These are phyloP conservation scores for Monosporascus ibericus DNA, from an alignment of 2,329 filamentous ascomycete species.

Conservation along the genomic window DNA sequence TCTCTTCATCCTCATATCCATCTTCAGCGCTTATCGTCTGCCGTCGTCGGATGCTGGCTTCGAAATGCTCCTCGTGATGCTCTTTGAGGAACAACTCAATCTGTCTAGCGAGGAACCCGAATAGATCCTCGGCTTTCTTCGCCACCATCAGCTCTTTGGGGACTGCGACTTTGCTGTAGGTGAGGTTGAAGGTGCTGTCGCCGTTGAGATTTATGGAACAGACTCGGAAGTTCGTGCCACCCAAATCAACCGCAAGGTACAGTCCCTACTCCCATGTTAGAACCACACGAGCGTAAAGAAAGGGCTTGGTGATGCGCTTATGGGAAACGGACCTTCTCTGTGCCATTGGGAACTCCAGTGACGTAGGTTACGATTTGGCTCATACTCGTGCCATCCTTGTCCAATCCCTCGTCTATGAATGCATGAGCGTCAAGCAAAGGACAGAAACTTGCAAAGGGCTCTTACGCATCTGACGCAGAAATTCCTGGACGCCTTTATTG, in stretches of 20 bases:
- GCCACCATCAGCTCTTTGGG: slow-evolving; percentile 87
- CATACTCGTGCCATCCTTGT: slow-evolving; percentile 71
- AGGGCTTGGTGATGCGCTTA: neutral
- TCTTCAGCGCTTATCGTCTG: slow-evolving; percentile 52
- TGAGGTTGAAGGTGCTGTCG: slow-evolving; percentile 90
- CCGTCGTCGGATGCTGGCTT: slow-evolving; percentile 60
- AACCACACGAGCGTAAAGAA: neutral
- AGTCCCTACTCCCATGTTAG: slow-evolving; percentile 57
- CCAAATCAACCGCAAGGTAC: slow-evolving; percentile 95
- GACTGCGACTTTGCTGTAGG: slow-evolving; percentile 86
- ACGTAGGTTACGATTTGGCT: slow-evolving; percentile 98
- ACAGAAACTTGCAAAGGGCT: slow-evolving; percentile 24
- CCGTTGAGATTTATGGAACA: slow-evolving; percentile 92
- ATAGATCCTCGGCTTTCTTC: slow-evolving; percentile 79
- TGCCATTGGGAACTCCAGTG: slow-evolving; percentile 91
- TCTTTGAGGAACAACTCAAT: slow-evolving; percentile 81
- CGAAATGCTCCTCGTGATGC: slow-evolving; percentile 85
- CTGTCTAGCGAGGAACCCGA: slow-evolving; percentile 87
- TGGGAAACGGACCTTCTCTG: slow-evolving; percentile 68
- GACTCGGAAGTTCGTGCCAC: slow-evolving; percentile 96
- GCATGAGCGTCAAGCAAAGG: slow-evolving; percentile 6
- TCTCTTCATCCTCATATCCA: slow-evolving; percentile 62
- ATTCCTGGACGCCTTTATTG: slow-evolving; percentile 76
- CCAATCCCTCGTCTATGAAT: slow-evolving; percentile 67
- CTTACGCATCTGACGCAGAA: slow-evolving; percentile 75